A percentile compares a stretch with the other conserved stretches of the same genome.
phyloP scores from a whole-genome alignment of 495 filamentous ascomycete genomes.

The Glarea lozoyensis region DNA sequence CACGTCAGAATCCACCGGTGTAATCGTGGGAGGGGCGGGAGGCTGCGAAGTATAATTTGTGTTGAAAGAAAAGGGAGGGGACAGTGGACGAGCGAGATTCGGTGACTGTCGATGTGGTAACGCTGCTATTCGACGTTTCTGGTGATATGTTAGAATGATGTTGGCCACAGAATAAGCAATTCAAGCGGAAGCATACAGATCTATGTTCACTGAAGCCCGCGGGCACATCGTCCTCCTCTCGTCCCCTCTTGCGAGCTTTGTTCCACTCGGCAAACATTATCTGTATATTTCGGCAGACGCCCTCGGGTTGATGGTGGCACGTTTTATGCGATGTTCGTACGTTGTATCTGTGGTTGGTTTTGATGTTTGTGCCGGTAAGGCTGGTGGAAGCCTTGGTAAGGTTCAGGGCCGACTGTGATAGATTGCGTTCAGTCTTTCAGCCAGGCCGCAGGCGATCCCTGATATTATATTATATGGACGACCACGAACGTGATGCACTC shows the following conservation, averaged over 20 bases:
- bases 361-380: slow-evolving; percentile 4
- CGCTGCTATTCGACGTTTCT: slow-evolving; percentile 22
- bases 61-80: slow-evolving; percentile 7
- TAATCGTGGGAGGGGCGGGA: slow-evolving; percentile 21
- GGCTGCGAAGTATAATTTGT: slow-evolving; percentile 14
- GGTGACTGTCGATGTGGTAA: slow-evolving; percentile 19
- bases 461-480: no score
- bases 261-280: slow-evolving; percentile 18
- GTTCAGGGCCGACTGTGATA: neutral
- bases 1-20: slow-evolving; percentile 20
- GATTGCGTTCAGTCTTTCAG: neutral
- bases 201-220: slow-evolving; percentile 21
- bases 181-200: slow-evolving; percentile 6
- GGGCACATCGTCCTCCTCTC: slow-evolving; percentile 11
- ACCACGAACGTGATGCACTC: no score
- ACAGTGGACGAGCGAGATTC: slow-evolving; percentile 3
- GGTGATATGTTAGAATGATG: slow-evolving; percentile 4
- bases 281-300: no score
- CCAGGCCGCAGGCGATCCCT: no score
- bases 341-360: slow-evolving; percentile 6
- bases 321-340: slow-evolving; percentile 1
- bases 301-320: no score
- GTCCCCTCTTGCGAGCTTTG: slow-evolving; percentile 12
- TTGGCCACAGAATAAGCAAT: neutral
- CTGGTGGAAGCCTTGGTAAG: neutral